phyloP scores from a whole-genome alignment of 352 stramenopile species.

The Phytophthora colocasiae region DNA sequence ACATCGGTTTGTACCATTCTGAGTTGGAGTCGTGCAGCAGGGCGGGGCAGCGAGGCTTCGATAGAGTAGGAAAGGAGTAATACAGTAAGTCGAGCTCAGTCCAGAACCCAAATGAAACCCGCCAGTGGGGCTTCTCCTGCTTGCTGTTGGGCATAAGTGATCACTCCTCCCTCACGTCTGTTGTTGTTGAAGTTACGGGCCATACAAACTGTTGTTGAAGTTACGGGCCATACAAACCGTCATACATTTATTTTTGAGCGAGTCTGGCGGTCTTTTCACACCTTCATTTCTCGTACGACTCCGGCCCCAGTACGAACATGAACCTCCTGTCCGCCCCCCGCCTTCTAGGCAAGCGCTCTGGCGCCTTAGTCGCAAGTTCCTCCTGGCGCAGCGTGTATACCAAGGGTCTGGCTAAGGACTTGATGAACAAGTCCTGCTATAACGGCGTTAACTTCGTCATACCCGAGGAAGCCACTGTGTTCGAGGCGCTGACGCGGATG shows the following conservation, averaged over 20 bases:
- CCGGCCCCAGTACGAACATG: slow-evolving; percentile 14
- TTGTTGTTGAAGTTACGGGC: slow-evolving; percentile 26
- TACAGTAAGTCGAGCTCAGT: slow-evolving; percentile 64
- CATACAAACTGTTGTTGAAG: slow-evolving; percentile 35
- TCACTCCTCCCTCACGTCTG: background rate
- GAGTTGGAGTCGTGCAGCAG: slow-evolving; percentile 27
- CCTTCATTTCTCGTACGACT: slow-evolving; percentile 6
- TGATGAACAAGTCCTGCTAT: slow-evolving; percentile 95
- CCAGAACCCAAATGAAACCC: slow-evolving; percentile 68
- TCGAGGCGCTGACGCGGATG: slow-evolving; percentile 96
- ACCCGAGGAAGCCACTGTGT: slow-evolving; percentile 92
- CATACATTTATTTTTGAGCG: background rate
- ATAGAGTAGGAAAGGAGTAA: slow-evolving; percentile 36
- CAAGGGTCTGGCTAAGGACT: slow-evolving; percentile 89
- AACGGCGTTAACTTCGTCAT: slow-evolving; percentile 96
- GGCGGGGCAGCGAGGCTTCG: slow-evolving; percentile 57
- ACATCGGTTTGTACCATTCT: slow-evolving; percentile 46
- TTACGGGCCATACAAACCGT: slow-evolving; percentile 18
- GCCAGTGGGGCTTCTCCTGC: slow-evolving; percentile 44
- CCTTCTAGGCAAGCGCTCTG: slow-evolving; percentile 25
- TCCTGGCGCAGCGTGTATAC: slow-evolving; percentile 65
- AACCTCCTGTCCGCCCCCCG: slow-evolving; percentile 26
- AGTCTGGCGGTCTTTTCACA: background rate
- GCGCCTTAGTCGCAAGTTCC: slow-evolving; percentile 19
- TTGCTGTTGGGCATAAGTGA: background rate